Base-by-base conservation (phyloP, 75 land plant genomes). In the Sequoiadendron giganteum region DNA sequence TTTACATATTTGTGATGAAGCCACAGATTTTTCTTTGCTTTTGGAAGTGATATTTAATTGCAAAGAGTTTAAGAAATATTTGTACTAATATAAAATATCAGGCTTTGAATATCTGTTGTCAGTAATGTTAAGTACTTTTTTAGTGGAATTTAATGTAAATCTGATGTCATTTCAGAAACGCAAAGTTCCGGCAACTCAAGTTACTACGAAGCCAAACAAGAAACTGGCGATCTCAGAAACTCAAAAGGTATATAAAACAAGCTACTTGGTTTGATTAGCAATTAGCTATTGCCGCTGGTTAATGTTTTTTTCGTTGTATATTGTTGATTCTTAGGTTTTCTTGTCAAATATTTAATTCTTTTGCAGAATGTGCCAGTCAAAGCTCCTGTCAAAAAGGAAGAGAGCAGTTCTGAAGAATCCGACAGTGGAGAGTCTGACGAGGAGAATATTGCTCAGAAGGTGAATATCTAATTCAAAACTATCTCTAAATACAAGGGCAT, bases 371-470 rank as follows among this genome's bases (percentile, higher is more conserved):
- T 79, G 25, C 45, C 45, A 42, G 54, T 30, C 56, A 84, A 52
- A 84, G 32, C 21, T 13, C 32, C 85, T 52, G 0, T 25, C 6
- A 49, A 84, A 45, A 84, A 45, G 85, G 85, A 48, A 43, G 56
- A 48, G 56, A 52, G 56, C 56, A 84, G 85, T 49, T 48, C 85
- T 6, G 85, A 84, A 14, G 85, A 84, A n/a, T 84, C 85, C 52
- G 85, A 49, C 9, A 84, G 56, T 49, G 85, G 48, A n/a, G 85
- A 83, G 8, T 83, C 85, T 4, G 54, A 83, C 7, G 54, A 83
- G 3, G 85, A 18, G 54, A 47, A 28, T 8, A 1, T 52, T 48
- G 54, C n/a, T n/a, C 10, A 45, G 52, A 47, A 49, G 85, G 85
- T 84, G 32, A 28, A 48, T 18, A 58, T 18, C 65, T 4, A 58